Evolutionary conservation across 345 rosid species (phyloP).

Genomic region (Syzygium aromaticum): DNA sequence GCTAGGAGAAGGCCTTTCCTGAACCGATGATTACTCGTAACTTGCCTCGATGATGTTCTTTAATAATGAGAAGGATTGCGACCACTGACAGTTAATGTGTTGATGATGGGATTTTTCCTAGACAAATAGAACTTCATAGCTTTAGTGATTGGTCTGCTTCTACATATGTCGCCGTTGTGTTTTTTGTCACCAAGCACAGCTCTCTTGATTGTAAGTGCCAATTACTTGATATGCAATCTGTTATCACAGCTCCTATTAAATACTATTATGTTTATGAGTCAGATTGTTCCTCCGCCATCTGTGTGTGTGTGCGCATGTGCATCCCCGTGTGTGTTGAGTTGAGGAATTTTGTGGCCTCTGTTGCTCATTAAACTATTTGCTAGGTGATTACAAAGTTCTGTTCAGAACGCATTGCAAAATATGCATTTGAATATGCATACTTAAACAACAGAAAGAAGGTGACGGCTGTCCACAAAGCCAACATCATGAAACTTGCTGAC

Average conservation of each 20-base stretch:
- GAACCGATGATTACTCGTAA: not conserved
- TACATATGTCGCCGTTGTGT: not conserved
- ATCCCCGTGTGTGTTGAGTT: not conserved
- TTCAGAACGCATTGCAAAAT: slow-evolving; percentile 86
- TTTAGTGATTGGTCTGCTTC: not conserved
- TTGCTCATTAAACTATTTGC: slow-evolving; percentile 7
- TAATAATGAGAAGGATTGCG: not conserved
- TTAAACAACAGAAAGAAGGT: slow-evolving; percentile 88
- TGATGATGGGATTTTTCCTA: not conserved
- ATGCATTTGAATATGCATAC: slow-evolving; percentile 97
- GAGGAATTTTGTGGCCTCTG: not conserved
- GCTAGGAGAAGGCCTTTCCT: not conserved
- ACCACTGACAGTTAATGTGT: not conserved
- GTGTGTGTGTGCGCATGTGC: not conserved
- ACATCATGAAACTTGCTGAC: slow-evolving; percentile 97
- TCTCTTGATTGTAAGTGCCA: not conserved
- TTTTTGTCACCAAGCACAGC: not conserved
- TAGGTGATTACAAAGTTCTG: slow-evolving; percentile 98
- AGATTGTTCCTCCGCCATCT: not conserved
- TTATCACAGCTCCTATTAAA: not conserved
- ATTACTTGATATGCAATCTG: not conserved
- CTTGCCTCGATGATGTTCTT: not conserved
- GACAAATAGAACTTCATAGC: not conserved
- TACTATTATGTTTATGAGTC: not conserved
- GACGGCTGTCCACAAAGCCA: slow-evolving; percentile 96